These are phyloP conservation scores for Pachysolen tannophilus DNA, from an alignment of 805 yeast species.

Conservation along the genomic window DNA sequence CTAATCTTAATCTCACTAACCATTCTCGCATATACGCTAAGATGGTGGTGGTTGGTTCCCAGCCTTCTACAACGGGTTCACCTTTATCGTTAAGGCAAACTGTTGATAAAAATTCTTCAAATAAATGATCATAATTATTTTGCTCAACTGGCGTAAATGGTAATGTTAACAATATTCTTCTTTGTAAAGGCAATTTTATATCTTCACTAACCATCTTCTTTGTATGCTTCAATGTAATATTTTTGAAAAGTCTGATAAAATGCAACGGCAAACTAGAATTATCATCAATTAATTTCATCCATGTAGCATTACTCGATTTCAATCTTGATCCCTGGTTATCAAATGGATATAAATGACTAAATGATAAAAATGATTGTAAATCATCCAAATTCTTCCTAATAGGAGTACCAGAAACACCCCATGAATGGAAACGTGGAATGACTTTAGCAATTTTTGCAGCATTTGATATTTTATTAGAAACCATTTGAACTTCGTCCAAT, in stretches of 20 bases:
- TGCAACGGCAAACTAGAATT: slow-evolving; percentile 23
- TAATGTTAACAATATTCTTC: slow-evolving; percentile 56
- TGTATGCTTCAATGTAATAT: slow-evolving; percentile 68
- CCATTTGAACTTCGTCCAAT: slow-evolving; percentile 93
- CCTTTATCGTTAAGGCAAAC: slow-evolving; percentile 49
- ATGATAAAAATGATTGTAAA: slow-evolving; percentile 61
- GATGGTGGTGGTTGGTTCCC: slow-evolving; percentile 37
- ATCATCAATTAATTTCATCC: slow-evolving; percentile 17
- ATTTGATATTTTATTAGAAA: slow-evolving; percentile 60
- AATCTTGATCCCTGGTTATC: slow-evolving; percentile 19
- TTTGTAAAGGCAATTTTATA: slow-evolving; percentile 72
- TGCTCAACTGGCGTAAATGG: slow-evolving; percentile 81
- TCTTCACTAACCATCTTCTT: slow-evolving; percentile 76
- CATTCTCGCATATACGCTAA: slow-evolving; percentile 52
- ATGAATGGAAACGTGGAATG: slow-evolving; percentile 79
- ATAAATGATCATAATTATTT: slow-evolving; percentile 65
- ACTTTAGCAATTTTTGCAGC: slow-evolving; percentile 76
- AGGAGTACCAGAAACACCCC: slow-evolving; percentile 98
- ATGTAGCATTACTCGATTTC: slow-evolving; percentile 15
- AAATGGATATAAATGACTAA: slow-evolving; percentile 64
- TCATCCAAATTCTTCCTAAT: slow-evolving; percentile 61
- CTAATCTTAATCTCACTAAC: slow-evolving; percentile 62
- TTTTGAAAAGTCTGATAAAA: slow-evolving; percentile 43
- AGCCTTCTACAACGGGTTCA: slow-evolving; percentile 37
- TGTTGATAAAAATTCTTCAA: slow-evolving; percentile 47